Percentiles rank a stretch among this genome's conserved stretches.
Evolutionary conservation across 441 rosid genomes (phyloP).

Genomic region (Arabidopsis hybrid): DNA sequence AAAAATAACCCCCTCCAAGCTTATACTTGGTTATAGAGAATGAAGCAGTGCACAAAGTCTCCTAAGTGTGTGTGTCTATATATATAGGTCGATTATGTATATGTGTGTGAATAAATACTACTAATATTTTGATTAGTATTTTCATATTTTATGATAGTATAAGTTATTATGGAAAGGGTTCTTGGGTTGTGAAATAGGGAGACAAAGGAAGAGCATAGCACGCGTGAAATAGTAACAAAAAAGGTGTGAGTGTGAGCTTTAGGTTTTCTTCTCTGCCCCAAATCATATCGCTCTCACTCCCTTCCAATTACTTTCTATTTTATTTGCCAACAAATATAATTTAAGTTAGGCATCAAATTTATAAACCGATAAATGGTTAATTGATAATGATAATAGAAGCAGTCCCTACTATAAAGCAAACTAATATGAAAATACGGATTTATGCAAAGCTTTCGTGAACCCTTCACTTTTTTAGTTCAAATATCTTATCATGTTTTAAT

Average conservation of each 20-base stretch:
- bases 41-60: slow-evolving; percentile 22
- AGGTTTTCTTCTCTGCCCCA: slow-evolving; percentile 31
- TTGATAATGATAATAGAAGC: slow-evolving; percentile 30
- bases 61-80: slow-evolving; percentile 6
- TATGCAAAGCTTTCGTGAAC: slow-evolving; percentile 23
- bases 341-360: background rate
- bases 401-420: slow-evolving; percentile 41
- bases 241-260: slow-evolving; percentile 33
- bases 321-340: background rate
- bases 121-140: background rate
- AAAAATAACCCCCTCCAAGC: slow-evolving; percentile 1
- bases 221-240: slow-evolving; percentile 44
- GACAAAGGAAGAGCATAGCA: slow-evolving; percentile 48
- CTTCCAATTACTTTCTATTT: background rate
- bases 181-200: slow-evolving; percentile 49
- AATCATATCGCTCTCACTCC: slow-evolving; percentile 46
- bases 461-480: slow-evolving; percentile 32
- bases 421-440: slow-evolving; percentile 1
- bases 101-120: slow-evolving; percentile 3
- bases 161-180: slow-evolving; percentile 37
- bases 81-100: slow-evolving; percentile 14
- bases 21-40: slow-evolving; percentile 15
- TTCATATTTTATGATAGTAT: slow-evolving; percentile 8
- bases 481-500: slow-evolving; percentile 33
- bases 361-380: background rate